phyloP scores from a whole-genome alignment of 495 filamentous ascomycete species.

The Polyplosphaeria fusca region DNA sequence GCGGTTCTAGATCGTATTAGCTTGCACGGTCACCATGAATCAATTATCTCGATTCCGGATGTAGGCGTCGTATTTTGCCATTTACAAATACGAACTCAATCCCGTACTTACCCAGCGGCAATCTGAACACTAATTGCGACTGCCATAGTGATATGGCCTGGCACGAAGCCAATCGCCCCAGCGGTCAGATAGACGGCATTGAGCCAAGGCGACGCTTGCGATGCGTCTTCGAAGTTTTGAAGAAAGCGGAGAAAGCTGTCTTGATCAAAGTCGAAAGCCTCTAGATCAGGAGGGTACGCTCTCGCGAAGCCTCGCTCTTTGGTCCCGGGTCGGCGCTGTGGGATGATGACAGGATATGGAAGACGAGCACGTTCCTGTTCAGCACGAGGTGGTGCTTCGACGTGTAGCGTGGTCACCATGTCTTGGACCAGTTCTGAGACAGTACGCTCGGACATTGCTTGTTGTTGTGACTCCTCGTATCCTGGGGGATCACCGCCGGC shows the following conservation, averaged over 20 bases:
- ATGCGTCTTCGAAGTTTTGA: slow-evolving; percentile 1
- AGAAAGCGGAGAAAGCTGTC: not conserved
- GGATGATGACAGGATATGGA: not conserved
- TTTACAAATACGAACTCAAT: no score
- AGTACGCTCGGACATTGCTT: not conserved
- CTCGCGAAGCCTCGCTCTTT: slow-evolving; percentile 1
- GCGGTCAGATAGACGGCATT: not conserved
- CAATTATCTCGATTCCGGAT: no score
- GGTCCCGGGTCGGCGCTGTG: not conserved
- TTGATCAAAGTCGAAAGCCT: slow-evolving; percentile 3
- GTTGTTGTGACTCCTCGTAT: slow-evolving; percentile 1
- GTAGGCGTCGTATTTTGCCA: no score
- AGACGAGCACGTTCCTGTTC: not conserved
- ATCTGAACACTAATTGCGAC: not conserved
- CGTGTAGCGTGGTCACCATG: not conserved
- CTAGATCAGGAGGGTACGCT: slow-evolving; percentile 1
- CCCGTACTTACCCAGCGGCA: slow-evolving; percentile 1
- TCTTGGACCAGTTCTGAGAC: not conserved
- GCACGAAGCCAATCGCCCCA: not conserved
- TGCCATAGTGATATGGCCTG: not conserved
- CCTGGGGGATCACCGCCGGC: slow-evolving; percentile 5
- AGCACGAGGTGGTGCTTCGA: not conserved
- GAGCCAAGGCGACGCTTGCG: slow-evolving; percentile 2
- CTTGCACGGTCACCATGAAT: no score
- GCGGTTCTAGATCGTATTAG: slow-evolving; percentile 1